Evolutionary conservation across 306 rosid genomes (phyloP), one percentile per base, ranked within the genome.

Genomic region (Dalbergia cultrata): DNA sequence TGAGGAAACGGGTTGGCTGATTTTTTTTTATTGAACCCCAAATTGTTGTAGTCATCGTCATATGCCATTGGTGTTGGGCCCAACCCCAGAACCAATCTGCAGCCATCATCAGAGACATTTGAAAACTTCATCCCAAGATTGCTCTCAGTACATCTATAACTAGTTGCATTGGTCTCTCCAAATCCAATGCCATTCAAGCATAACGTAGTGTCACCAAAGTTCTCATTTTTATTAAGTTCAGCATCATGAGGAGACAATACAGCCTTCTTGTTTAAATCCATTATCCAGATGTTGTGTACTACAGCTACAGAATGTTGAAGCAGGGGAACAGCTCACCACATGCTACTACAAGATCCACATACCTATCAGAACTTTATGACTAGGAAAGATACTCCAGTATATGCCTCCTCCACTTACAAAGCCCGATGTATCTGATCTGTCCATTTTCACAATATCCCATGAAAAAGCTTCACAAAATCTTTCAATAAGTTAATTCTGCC

Each of bases 1-100:
- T 72, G 90, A 61, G 86, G 41, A 53, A 82, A 81, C 76, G 72
- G 80, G 43, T 85, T 45, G 71, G 84, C 44, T 17, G 85, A 57
- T 70, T 75, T 82, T 81, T 90, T 90, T 85, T 81, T 89, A 72
- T 83, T 83, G 21, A 84, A 74, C 44, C 81, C 85, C 70, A 85
- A 77, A 81, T 58, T 78, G 82, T 70, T 67, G 79, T 73, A 90
- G 77, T 85, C 94, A 85, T 92, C 85, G 2, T 83, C 87, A 88
- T 83, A 87, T 17, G 94, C 85, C 84, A 87, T 92, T 0, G 97
- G 96, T 76, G 97, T 92, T 43, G 99, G 99, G 67, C 99, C 98
- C 85, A 95, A 82, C 43, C 99, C 99, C 75, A 95, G 92, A 58
- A 93, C 99, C 87, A 95, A 90, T 72, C 88, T 86, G 85, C 98